Evolutionary conservation across 2,329 filamentous ascomycete species (phyloP).

Genomic region (Sclerotinia nivalis): DNA sequence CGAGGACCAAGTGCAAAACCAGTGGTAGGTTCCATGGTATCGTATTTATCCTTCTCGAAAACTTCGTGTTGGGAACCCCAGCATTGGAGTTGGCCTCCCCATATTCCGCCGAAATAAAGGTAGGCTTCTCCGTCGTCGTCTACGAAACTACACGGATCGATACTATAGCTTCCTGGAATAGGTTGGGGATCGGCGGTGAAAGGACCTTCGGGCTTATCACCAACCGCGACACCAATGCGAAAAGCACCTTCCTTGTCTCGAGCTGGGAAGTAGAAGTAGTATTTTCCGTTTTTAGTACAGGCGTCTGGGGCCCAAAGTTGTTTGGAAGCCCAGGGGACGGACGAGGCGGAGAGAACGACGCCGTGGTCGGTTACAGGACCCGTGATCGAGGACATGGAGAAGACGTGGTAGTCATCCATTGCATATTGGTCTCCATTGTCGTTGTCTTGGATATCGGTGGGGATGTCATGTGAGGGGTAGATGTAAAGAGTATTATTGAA

Average conservation of each 20-base stretch:
- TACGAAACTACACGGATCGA: conserved; percentile 75
- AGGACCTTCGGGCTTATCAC: conserved; percentile 65
- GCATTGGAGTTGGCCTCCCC: conserved; percentile 80
- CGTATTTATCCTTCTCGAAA: conserved; percentile 58
- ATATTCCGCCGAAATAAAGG: conserved; percentile 76
- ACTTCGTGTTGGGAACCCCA: conserved; percentile 50
- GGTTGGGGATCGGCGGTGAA: conserved; percentile 65
- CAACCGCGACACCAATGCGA: conserved; percentile 70
- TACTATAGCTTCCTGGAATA: conserved; percentile 71
- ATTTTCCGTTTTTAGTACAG: conserved; percentile 66
- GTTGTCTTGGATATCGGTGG: conserved; percentile 73
- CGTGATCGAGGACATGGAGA: conserved; percentile 56
- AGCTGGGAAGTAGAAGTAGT: conserved; percentile 77
- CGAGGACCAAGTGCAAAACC: conserved; percentile 64
- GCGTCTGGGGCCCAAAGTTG: conserved; percentile 83
- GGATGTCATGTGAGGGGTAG: conserved; percentile 79
- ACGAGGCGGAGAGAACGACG: conserved; percentile 61
- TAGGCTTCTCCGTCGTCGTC: conserved; percentile 69
- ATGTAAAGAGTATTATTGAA: conserved; percentile 76
- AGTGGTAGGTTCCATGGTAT: conserved; percentile 60
- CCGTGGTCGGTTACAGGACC: conserved; percentile 67
- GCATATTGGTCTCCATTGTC: conserved; percentile 86
- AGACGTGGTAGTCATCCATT: conserved; percentile 82
- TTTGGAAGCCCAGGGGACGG: conserved; percentile 75
- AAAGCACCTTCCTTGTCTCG: conserved; percentile 70